Evolutionary conservation across 768 basidiomycete genomes (phyloP).

Genomic region (Boletus sp.): DNA sequence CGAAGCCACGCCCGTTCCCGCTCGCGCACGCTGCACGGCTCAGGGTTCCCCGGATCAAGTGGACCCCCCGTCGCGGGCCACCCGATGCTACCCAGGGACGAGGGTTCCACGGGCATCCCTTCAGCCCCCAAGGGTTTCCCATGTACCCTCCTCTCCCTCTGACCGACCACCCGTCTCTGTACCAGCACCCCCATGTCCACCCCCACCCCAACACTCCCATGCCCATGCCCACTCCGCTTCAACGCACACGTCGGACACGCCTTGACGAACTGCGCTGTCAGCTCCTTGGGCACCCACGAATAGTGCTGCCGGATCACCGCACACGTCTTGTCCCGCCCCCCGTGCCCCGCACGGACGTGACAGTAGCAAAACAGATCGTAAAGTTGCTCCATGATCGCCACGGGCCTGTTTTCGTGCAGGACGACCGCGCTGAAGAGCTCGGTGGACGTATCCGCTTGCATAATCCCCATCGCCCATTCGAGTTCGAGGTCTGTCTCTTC

Average conservation of each 20-base stretch:
- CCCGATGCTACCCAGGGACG: not conserved
- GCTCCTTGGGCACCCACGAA: conserved; percentile 82
- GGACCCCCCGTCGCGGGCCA: conserved; percentile 28
- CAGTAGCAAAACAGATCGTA: conserved; percentile 75
- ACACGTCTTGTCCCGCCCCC: conserved; percentile 78
- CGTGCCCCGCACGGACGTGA: conserved; percentile 63
- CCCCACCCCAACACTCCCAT: conserved; percentile 16
- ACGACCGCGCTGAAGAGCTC: conserved; percentile 42
- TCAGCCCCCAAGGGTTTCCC: not conserved
- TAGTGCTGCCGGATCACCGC: conserved; percentile 63
- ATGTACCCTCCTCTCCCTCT: not conserved
- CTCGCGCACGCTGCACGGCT: conserved; percentile 11
- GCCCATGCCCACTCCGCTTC: conserved; percentile 40
- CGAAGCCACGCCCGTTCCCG: not conserved
- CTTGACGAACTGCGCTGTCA: conserved; percentile 75
- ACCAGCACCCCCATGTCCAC: not conserved
- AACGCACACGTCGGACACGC: conserved; percentile 71
- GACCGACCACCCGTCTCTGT: not conserved
- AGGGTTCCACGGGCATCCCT: not conserved
- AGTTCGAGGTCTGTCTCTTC: not conserved
- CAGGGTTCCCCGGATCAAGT: conserved; percentile 22
- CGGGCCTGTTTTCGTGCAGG: conserved; percentile 67
- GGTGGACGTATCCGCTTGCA: conserved; percentile 6
- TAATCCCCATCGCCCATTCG: conserved; percentile 19
- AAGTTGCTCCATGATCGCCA: conserved; percentile 74